Evolutionary conservation across 371 early-diverging fungal species (phyloP), one percentile per base, ranked within the genome.

Genomic region (Dichotomocladium elegans): DNA sequence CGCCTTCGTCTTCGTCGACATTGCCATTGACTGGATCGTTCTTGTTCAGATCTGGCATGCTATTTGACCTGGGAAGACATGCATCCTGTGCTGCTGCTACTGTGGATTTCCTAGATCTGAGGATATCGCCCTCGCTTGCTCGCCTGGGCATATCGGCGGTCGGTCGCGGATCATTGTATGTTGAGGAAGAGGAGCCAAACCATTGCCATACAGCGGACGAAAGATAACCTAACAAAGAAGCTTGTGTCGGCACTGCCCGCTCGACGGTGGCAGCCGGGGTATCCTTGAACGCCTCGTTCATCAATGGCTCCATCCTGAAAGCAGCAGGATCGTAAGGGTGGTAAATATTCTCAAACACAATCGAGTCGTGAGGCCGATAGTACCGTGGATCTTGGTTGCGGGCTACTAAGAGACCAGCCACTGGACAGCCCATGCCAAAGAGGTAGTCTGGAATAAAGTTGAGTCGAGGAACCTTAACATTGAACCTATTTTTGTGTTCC

Each of bases 301-400:
- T 59, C 14, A 77, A 57, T 12, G 77, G 77, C 34, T 77, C 77
- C 41, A 73, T 57, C 7, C 77, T 70, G 41, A 74, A 77, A 11
- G 70, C 77, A 45, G 84, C 40, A 26, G 85, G 85, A 41, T 85
- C 88, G 64, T 77, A 83, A 0, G 85, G 75, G 55, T 85, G 81
- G 54, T 85, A 88, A 7, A 88, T 60, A 57, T 88, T 88, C 57
- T 79, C 80, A 65, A 78, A 83, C 15, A 64, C 34, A 40, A 78
- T 72, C 26, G 58, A 64, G 12, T 47, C 25, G 2, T 79, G 78
- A 42, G 83, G 78, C 48, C 65, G 65, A 55, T 86, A 86, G 2
- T 55, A 26, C 3, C 51, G 53, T 4, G 77, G 72, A 34, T 63
- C 57, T 56, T 86, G 85, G 4, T 83, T 82, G 17, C 88, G 64